Evolutionary conservation across 179 eudicot species (phyloP).

Genomic region (Monotropa hypopitys): DNA sequence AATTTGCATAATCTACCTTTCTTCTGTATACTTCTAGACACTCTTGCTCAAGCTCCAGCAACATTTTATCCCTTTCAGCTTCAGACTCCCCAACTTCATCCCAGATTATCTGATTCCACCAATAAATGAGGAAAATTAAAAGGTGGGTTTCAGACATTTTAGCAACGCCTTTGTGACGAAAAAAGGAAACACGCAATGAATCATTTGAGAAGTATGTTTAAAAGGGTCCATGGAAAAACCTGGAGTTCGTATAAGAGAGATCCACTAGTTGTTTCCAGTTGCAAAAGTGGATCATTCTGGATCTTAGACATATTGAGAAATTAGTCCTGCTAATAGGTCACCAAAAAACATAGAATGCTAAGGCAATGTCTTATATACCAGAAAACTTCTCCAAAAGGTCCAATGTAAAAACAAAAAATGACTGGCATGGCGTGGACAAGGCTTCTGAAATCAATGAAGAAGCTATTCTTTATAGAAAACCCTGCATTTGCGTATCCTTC

Average conservation of each 20-base stretch:
- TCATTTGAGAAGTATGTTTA: conserved; percentile 2
- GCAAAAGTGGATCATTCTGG: conserved; percentile 42
- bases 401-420: neutral
- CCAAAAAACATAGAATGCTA: neutral
- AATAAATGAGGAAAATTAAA: neutral
- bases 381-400: no score
- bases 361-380: neutral
- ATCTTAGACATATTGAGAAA: conserved; percentile 34
- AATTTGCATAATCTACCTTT: conserved; percentile 79
- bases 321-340: conserved; percentile 9
- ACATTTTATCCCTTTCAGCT: conserved; percentile 59
- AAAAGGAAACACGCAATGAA: neutral
- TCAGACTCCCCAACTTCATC: conserved; percentile 92
- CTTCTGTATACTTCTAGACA: conserved; percentile 84
- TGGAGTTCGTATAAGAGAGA: conserved; percentile 77
- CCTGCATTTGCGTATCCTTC: neutral
- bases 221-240: conserved; percentile 29
- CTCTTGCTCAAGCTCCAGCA: conserved; percentile 76
- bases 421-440: neutral
- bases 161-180: neutral
- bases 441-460: neutral
- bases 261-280: conserved; percentile 66
- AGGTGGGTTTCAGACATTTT: neutral
- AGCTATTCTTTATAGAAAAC: neutral
- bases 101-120: conserved; percentile 61